phyloP scores from a whole-genome alignment of 148 eudicot genomes.

The Spergularia bocconei region DNA sequence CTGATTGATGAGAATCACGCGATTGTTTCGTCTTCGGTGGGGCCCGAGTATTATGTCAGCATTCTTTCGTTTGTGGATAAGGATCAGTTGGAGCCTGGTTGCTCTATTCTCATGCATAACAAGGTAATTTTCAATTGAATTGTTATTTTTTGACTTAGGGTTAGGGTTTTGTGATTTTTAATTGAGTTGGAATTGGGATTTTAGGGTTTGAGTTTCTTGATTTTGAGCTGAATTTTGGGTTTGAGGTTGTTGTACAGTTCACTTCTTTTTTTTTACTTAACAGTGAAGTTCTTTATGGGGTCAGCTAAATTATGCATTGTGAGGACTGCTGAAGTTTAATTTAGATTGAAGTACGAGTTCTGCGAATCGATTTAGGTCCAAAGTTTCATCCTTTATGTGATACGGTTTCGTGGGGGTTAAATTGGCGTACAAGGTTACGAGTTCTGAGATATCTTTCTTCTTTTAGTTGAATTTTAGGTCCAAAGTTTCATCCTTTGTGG shows the following conservation, averaged over 20 bases:
- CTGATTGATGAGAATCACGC: slow-evolving; percentile 98
- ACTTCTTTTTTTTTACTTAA: too few relatives aligned
- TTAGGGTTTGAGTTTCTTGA: slow-evolving; percentile 14
- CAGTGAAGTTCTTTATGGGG: too few relatives aligned
- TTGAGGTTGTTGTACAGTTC: too few relatives aligned
- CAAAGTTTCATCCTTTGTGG: too few relatives aligned
- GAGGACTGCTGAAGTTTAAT: not conserved
- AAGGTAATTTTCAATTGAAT: slow-evolving; percentile 50
- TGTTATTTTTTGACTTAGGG: not conserved
- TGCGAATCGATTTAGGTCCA: not conserved
- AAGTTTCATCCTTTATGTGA: not conserved
- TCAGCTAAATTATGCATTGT: too few relatives aligned
- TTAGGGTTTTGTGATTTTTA: slow-evolving; percentile 2
- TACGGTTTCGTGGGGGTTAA: too few relatives aligned
- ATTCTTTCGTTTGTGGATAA: slow-evolving; percentile 84
- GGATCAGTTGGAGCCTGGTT: slow-evolving; percentile 97
- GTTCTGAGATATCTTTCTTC: too few relatives aligned
- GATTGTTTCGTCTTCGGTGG: slow-evolving; percentile 83
- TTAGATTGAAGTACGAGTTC: not conserved
- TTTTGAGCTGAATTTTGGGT: not conserved
- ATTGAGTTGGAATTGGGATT: not conserved
- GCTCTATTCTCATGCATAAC: slow-evolving; percentile 92
- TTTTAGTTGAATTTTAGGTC: too few relatives aligned
- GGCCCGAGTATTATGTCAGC: slow-evolving; percentile 94
- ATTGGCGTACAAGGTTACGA: too few relatives aligned